Evolutionary conservation across 441 rosid species (phyloP).

Genomic region (Adansonia grandidieri): DNA sequence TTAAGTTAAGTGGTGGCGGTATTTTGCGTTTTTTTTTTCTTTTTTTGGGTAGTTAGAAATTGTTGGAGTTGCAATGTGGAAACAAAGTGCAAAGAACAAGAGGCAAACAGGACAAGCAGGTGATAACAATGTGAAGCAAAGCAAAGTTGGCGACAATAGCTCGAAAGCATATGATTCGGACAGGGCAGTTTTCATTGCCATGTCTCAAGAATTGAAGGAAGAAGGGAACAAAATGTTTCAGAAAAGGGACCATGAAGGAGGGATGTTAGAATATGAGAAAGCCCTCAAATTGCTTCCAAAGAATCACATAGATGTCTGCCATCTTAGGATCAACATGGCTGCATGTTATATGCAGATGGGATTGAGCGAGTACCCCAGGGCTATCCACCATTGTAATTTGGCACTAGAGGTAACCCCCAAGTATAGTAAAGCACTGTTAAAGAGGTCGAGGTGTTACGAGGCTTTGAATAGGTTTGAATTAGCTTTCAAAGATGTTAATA

Average conservation of each 20-base stretch:
- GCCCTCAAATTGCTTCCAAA: slow-evolving; percentile 64
- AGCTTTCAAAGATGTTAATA: slow-evolving; percentile 58
- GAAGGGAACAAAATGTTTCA: slow-evolving; percentile 71
- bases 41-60: slow-evolving; percentile 20
- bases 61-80: slow-evolving; percentile 46
- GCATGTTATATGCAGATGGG: slow-evolving; percentile 74
- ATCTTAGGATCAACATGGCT: slow-evolving; percentile 64
- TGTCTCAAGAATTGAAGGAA: slow-evolving; percentile 60
- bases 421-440: slow-evolving; percentile 57
- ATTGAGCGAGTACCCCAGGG: slow-evolving; percentile 57
- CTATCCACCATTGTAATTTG: slow-evolving; percentile 58
- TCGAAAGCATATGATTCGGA: slow-evolving; percentile 41
- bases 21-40: slow-evolving; percentile 9
- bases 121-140: slow-evolving; percentile 39
- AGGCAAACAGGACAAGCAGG: slow-evolving; percentile 34
- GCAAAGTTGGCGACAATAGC: slow-evolving; percentile 34
- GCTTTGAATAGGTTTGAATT: slow-evolving; percentile 66
- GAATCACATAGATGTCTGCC: slow-evolving; percentile 52
- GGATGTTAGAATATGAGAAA: slow-evolving; percentile 59
- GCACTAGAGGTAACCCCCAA: slow-evolving; percentile 61
- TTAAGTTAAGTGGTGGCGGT: not conserved
- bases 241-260: slow-evolving; percentile 59
- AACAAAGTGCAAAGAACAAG: slow-evolving; percentile 50
- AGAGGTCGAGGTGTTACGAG: slow-evolving; percentile 73
- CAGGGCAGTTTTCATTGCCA: slow-evolving; percentile 44